Base-by-base conservation (phyloP, 805 yeast genomes). In the Zygotorulaspora chibaensis region DNA sequence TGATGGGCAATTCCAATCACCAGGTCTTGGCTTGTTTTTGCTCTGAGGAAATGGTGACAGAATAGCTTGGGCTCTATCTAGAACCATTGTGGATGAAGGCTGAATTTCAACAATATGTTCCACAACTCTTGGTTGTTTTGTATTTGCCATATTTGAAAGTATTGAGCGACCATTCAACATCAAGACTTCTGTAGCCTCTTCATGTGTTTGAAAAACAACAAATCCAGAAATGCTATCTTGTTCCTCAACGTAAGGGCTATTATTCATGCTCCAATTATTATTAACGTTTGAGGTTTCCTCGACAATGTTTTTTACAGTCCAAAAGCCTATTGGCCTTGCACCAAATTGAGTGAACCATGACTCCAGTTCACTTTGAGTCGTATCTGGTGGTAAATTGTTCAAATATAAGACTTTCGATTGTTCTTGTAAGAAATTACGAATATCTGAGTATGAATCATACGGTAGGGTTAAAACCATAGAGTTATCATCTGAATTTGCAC, bases 1-100 rank as follows among this genome's bases (percentile, higher is more conserved):
- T 6, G 90, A 82, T 20, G 96, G 96, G 66, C 97, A 90, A n/a
- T 86, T 87, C 97, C 97, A 90, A 63, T 90, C 97, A 16, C 97
- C 97, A 0, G 97, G 97, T 60, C 97, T 75, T 17, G 96, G 96
- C 57, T 93, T 75, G 66, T 90, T 89, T 54, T 87, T 84, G 29
- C 82, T 77, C 26, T 84, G 80, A 12, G 96, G 96, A 68, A 90
- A 90, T 3, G 95, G 88, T 0, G 87, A 76, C 48, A 90, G 70
- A 35, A 90, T 76, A 33, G 85, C 95, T 54, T 80, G 84, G 1
- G 96, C 96, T 50, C 80, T 76, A 53, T 87, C 96, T 39, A 90
- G 71, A 2, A 90, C 86, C 34, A 76, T 69, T 2, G 83, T 76
- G 35, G 93, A 83, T 1, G 96, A 87, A 1, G 97, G 95, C 55